Base-by-base conservation (phyloP, 2,329 filamentous ascomycete genomes). In the Colletotrichum sp. region DNA sequence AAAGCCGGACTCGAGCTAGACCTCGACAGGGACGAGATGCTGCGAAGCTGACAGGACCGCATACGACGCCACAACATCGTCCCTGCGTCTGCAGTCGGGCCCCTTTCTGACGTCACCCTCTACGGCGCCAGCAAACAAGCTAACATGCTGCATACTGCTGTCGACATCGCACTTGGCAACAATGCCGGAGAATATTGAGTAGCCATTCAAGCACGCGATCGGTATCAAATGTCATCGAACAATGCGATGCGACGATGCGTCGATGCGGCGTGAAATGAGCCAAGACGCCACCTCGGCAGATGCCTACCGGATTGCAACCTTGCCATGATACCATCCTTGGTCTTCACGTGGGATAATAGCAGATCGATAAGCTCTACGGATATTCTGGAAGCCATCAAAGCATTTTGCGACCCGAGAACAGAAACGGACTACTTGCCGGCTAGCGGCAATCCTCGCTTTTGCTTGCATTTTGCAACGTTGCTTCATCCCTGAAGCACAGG, bases 91-190 rank as follows among this genome's bases (percentile, higher is more conserved):
- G 32, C 43, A 16, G 38, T 36, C 58, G 21, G 43, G 43, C 43
- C 43, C 43, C 43, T 13, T 52, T 21, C 61, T 72, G 72, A 75
- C 72, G 72, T 72, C 72, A 75, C 21, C 16, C 21, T 71, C 68
- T 61, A 34, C 28, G n/a, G 16, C 30, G 30, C 15, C 36, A n/a
- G n/a, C 21, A n/a, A 24, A 28, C 43, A 58, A 26, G 34, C 28
- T 12, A 52, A 13, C n/a, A 52, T 8, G 43, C 43, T 52, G 43
- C 43, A 52, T 52, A 21, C 12, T 8, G n/a, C n/a, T 21, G 43
- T 52, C 43, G 43, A 21, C 43, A 21, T 21, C 43, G 6, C 43
- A 8, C n/a, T 52, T 52, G 43, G 43, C 43, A 21, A 52, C n/a
- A 21, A 52, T 21, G n/a, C 12, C n/a, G 43, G 43, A 21, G n/a